Evolutionary conservation across 2,329 filamentous ascomycete genomes (phyloP).

Genomic region (Fusarium succisae): DNA sequence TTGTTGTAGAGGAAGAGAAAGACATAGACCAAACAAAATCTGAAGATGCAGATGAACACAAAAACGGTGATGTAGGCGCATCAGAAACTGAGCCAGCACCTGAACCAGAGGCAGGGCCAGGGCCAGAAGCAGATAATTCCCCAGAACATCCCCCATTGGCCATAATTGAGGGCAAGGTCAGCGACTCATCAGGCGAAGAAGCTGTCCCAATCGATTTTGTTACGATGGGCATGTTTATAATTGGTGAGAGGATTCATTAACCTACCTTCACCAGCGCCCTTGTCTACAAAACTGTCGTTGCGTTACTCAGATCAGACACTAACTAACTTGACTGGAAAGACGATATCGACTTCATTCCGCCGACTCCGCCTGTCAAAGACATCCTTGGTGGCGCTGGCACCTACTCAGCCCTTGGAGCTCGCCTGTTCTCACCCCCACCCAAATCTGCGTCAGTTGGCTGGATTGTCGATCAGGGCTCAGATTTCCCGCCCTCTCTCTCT

Average conservation of each 20-base stretch:
- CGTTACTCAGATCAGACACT: neutral
- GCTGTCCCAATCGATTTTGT: constrained; percentile 65
- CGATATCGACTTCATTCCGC: constrained; percentile 86
- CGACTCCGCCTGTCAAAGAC: constrained; percentile 73
- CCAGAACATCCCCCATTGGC: neutral
- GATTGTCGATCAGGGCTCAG: constrained; percentile 89
- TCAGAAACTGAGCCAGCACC: neutral
- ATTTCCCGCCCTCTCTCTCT: constrained; percentile 78
- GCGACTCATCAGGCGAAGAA: neutral
- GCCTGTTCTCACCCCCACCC: constrained; percentile 80
- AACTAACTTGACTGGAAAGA: constrained; percentile 65
- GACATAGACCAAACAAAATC: constrained; percentile 1
- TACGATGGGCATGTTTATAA: constrained; percentile 78
- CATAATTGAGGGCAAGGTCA: neutral
- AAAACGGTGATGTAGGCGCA: neutral
- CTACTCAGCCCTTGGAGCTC: constrained; percentile 87
- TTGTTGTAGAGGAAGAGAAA: neutral
- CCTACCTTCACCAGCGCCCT: neutral
- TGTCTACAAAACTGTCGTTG: neutral
- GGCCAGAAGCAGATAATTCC: neutral
- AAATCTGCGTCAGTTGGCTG: constrained; percentile 78
- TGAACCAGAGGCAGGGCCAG: neutral
- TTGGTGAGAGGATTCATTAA: constrained; percentile 59
- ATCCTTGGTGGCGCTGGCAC: constrained; percentile 90
- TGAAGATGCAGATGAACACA: neutral